These are phyloP conservation scores for Besnoitia besnoiti DNA, from an alignment of 169 alveolate genomes.

Conservation along the genomic window DNA sequence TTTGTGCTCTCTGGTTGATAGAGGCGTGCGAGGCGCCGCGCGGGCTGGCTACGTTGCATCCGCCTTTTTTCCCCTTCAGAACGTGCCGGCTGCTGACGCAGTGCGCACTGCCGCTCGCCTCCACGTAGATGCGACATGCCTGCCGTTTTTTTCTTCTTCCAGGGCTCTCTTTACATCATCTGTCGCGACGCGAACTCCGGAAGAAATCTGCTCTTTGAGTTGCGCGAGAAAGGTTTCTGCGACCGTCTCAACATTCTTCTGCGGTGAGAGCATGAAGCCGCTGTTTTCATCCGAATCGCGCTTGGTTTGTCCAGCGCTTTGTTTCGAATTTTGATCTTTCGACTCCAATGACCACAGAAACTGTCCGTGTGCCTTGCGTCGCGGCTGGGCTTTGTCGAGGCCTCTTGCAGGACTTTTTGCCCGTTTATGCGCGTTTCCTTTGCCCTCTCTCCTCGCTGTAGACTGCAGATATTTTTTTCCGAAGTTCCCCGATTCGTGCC, in stretches of 20 bases:
- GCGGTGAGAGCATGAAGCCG: slow-evolving; percentile 31
- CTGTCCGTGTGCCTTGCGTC: not conserved
- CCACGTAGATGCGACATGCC: too few relatives aligned
- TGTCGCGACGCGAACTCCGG: slow-evolving; percentile 45
- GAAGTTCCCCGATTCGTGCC: too few relatives aligned
- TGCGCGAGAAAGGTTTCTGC: slow-evolving; percentile 54
- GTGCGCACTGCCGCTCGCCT: too few relatives aligned
- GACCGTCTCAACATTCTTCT: slow-evolving; percentile 66
- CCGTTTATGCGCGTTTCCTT: not conserved
- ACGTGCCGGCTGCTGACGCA: too few relatives aligned
- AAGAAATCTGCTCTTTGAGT: slow-evolving; percentile 43
- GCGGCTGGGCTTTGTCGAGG: too few relatives aligned
- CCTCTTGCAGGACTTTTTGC: too few relatives aligned
- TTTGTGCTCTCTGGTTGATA: too few relatives aligned
- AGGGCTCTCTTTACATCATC: slow-evolving; percentile 63
- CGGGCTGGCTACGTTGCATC: too few relatives aligned
- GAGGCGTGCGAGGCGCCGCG: too few relatives aligned
- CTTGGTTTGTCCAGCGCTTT: too few relatives aligned
- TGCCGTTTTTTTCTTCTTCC: not conserved
- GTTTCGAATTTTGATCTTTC: not conserved
- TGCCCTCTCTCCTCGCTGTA: not conserved
- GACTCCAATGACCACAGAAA: not conserved
- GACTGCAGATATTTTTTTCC: too few relatives aligned
- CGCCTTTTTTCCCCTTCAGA: too few relatives aligned
- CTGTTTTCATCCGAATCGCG: not conserved